These are phyloP conservation scores for Cyberlindnera bimundalis DNA, from an alignment of 805 yeast species.

Conservation along the genomic window DNA sequence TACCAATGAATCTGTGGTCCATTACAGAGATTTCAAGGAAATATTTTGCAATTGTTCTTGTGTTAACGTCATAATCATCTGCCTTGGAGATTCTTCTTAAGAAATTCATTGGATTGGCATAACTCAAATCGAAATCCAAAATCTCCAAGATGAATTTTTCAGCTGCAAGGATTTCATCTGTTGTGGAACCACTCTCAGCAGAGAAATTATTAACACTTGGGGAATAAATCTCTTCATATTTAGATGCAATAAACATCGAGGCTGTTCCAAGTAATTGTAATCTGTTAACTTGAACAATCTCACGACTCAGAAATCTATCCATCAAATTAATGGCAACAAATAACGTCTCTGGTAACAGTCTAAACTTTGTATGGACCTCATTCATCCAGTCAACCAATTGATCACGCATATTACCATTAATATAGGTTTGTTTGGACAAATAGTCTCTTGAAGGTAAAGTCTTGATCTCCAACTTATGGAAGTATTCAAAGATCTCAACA, in stretches of 20 bases:
- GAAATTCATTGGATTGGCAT: constrained; percentile 92
- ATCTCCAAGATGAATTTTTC: constrained; percentile 77
- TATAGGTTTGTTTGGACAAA: constrained; percentile 39
- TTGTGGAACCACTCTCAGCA: constrained; percentile 75
- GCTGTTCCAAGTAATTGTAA: constrained; percentile 86
- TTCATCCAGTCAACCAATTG: constrained; percentile 93
- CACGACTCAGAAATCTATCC: constrained; percentile 82
- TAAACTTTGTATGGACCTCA: constrained; percentile 80
- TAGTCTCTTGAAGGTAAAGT: constrained; percentile 57
- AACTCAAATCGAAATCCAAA: constrained; percentile 71
- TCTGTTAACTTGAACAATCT: constrained; percentile 73
- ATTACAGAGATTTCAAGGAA: constrained; percentile 75
- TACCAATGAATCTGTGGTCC: constrained; percentile 75
- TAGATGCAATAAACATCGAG: constrained; percentile 83
- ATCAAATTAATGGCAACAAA: constrained; percentile 80
- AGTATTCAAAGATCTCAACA: constrained; percentile 76
- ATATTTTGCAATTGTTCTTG: constrained; percentile 88
- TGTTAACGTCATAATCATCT: constrained; percentile 86
- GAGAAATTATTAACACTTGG: constrained; percentile 87
- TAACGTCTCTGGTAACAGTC: constrained; percentile 82
- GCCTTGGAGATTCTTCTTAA: constrained; percentile 89
- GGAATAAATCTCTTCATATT: constrained; percentile 88
- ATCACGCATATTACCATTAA: constrained; percentile 58
- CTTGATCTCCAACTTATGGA: constrained; percentile 65
- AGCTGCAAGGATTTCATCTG: constrained; percentile 80